Evolutionary conservation across 441 rosid genomes (phyloP).

Genomic region (Lepidium campestre): DNA sequence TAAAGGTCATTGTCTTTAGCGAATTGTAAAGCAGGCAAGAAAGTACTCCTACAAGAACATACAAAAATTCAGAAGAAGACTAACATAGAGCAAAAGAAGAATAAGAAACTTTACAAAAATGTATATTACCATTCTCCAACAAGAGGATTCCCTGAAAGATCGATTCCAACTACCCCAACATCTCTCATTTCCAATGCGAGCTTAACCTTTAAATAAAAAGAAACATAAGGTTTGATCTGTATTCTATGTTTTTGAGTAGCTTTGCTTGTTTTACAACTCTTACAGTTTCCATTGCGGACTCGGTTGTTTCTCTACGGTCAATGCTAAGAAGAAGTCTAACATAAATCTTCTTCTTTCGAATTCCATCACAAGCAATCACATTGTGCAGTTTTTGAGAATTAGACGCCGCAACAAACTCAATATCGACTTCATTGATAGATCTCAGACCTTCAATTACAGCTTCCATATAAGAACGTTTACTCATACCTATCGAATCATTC

Average conservation of each 20-base stretch:
- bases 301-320: constrained; percentile 86
- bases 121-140: constrained; percentile 73
- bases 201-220: constrained; percentile 47
- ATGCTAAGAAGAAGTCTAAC: constrained; percentile 95
- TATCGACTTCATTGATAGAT: constrained; percentile 50
- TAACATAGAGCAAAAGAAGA: neutral
- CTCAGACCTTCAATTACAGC: constrained; percentile 79
- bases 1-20: constrained; percentile 73
- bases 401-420: constrained; percentile 37
- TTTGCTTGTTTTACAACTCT: constrained; percentile 18
- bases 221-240: neutral
- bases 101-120: neutral
- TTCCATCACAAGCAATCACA: constrained; percentile 27
- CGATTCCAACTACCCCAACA: constrained; percentile 79
- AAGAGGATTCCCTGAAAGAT: constrained; percentile 90
- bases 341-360: constrained; percentile 57
- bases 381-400: constrained; percentile 16
- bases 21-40: constrained; percentile 70
- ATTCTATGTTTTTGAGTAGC: neutral
- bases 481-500: constrained; percentile 84
- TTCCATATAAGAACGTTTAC: constrained; percentile 88
- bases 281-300: constrained; percentile 93
- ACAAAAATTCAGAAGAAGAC: constrained; percentile 9
- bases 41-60: constrained; percentile 55
- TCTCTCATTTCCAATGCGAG: constrained; percentile 85